phyloP scores from a whole-genome alignment of 2,329 filamentous ascomycete genomes.

The Trichophyton rubrum region DNA sequence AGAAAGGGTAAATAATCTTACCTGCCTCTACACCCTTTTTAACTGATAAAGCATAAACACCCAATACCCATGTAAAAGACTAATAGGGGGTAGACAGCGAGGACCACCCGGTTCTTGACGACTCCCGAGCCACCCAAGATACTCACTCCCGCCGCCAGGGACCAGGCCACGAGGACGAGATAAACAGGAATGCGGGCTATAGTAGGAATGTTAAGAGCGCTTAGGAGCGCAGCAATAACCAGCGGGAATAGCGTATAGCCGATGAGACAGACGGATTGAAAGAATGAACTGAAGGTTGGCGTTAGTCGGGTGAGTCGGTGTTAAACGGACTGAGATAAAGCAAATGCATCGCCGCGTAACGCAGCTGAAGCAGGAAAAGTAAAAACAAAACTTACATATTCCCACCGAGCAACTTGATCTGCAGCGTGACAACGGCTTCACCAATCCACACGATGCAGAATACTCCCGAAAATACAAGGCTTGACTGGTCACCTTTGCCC shows the following conservation, averaged over 20 bases:
- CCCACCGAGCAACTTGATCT: conserved; percentile 91
- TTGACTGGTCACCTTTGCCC: conserved; percentile 67
- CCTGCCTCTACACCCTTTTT: conserved; percentile 8
- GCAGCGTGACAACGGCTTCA: conserved; percentile 89
- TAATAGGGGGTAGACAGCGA: conserved; percentile 89
- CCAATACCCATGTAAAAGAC: conserved; percentile 90
- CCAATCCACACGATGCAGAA: conserved; percentile 97
- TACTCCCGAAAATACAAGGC: conserved; percentile 84
- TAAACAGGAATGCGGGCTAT: conserved; percentile 86
- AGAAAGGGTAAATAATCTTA: background rate
- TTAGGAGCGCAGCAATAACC: conserved; percentile 82
- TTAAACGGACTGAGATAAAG: background rate
- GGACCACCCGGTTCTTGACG: conserved; percentile 81
- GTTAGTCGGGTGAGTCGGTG: conserved; percentile 1
- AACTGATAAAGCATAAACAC: conserved; percentile 95
- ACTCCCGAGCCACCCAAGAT: conserved; percentile 93
- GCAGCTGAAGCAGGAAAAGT: background rate
- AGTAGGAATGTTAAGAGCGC: conserved; percentile 64
- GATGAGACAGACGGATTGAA: conserved; percentile 94
- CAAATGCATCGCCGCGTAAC: background rate
- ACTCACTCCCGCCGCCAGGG: conserved; percentile 85
- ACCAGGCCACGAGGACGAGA: conserved; percentile 78
- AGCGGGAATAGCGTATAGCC: conserved; percentile 96
- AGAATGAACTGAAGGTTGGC: conserved; percentile 60
- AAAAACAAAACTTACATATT: conserved; percentile 63